Evolutionary conservation across 140 eudicot genomes (phyloP).

Genomic region (Oenanthe javanica): DNA sequence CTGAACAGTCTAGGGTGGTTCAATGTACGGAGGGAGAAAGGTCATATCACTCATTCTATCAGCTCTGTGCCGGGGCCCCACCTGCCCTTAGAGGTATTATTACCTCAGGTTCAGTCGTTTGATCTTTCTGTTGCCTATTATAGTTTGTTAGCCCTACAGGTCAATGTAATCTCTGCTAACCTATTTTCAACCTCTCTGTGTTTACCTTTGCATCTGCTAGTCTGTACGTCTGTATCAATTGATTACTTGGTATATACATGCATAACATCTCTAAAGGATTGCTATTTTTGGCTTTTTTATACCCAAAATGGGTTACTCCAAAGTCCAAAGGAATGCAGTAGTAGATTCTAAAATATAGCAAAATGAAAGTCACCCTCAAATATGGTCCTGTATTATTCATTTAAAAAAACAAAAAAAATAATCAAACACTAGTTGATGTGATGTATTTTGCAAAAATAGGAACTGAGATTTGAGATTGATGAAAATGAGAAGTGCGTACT

Average conservation of each 20-base stretch:
- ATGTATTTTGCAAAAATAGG: not conserved
- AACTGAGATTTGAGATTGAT: not conserved
- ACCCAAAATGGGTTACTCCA: not conserved
- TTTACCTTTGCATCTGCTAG: not conserved
- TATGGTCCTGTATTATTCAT: not conserved
- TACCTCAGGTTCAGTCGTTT: conserved; percentile 1
- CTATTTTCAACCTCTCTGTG: not conserved
- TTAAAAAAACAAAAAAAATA: not conserved
- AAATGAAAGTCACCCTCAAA: not conserved
- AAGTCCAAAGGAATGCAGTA: not conserved
- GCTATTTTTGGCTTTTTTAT: not conserved
- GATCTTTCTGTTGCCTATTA: not conserved
- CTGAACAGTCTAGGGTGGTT: conserved; percentile 81
- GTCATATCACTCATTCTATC: conserved; percentile 97
- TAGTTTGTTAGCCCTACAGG: not conserved
- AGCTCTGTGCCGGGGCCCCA: conserved; percentile 98
- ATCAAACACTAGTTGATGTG: not conserved
- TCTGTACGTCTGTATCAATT: not conserved
- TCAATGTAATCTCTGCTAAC: not conserved
- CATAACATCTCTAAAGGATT: not conserved
- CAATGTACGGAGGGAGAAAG: conserved; percentile 96
- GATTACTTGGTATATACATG: not conserved
- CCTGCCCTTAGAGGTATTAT: conserved; percentile 64
- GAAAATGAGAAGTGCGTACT: not conserved
- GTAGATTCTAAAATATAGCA: not conserved